A percentile compares a stretch with the other conserved stretches of the same genome.
These are phyloP conservation scores for Castanea mollissima DNA, from an alignment of 306 rosid species.

Conservation along the genomic window DNA sequence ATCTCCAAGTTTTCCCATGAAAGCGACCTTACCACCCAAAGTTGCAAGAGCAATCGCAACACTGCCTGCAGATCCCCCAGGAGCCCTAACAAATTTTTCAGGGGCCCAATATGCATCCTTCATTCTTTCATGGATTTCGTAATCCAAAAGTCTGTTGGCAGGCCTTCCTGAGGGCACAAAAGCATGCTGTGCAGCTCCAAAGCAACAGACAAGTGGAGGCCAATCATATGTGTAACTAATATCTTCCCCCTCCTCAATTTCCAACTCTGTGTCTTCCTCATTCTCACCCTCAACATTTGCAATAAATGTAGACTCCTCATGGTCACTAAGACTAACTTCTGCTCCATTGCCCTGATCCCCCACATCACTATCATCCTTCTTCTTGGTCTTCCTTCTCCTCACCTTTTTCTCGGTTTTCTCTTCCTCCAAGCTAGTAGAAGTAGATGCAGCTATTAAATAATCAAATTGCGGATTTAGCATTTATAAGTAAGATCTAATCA, in stretches of 20 bases:
- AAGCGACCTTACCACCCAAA: slow-evolving; percentile 91
- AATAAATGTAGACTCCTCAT: slow-evolving; percentile 46
- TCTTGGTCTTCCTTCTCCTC: slow-evolving; percentile 54
- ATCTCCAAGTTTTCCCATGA: slow-evolving; percentile 96
- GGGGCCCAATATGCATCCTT: slow-evolving; percentile 81
- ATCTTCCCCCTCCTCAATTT: slow-evolving; percentile 73
- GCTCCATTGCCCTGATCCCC: slow-evolving; percentile 42
- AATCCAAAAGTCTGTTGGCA: slow-evolving; percentile 71
- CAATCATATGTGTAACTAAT: slow-evolving; percentile 71
- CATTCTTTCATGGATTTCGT: slow-evolving; percentile 74
- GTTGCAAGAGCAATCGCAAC: slow-evolving; percentile 90
- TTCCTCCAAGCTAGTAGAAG: slow-evolving; percentile 49
- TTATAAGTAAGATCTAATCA: slow-evolving; percentile 17
- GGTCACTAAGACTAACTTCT: slow-evolving; percentile 41
- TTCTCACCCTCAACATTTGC: slow-evolving; percentile 50
- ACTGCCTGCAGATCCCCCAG: slow-evolving; percentile 79
- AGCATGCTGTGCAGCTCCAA: slow-evolving; percentile 88
- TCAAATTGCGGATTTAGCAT: slow-evolving; percentile 19
- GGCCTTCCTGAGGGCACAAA: slow-evolving; percentile 91
- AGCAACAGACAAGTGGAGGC: slow-evolving; percentile 99
- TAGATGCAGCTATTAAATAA: slow-evolving; percentile 47
- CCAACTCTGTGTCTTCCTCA: slow-evolving; percentile 45
- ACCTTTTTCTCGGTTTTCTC: slow-evolving; percentile 59
- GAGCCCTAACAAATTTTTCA: slow-evolving; percentile 73
- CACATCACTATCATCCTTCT: slow-evolving; percentile 25